Evolutionary conservation across 2,329 filamentous ascomycete genomes (phyloP), one percentile per base, ranked within the genome.

Genomic region (Stachybotrys elegans): DNA sequence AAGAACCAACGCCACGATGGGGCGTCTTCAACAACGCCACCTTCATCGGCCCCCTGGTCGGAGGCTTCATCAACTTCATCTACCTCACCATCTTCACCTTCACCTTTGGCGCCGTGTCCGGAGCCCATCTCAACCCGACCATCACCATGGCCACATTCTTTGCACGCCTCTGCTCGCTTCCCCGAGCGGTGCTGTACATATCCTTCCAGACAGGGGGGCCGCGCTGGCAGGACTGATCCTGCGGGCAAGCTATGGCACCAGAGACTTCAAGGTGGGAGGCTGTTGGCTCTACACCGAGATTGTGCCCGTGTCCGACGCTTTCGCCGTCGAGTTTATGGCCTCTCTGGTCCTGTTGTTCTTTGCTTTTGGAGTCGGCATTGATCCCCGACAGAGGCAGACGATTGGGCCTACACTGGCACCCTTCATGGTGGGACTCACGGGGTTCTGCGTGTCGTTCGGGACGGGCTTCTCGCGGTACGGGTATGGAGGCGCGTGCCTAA

Each of bases 111-210:
- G 68, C 73, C 0, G 64, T 72, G 1, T 73, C 70, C 2, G 75
- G 75, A 13, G 74, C 71, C 0, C 76, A 79, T 52, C 62, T 79
- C 40, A 79, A 76, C 50, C 75, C 75, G 1, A 59, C 71, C 4
- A 78, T 79, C 37, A 78, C 75, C 0, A 65, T 79, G 32, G 68
- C 71, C 1, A 78, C 75, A 0, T 73, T 79, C 43, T 71, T 72
- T 23, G 68, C 72, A 1, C 66, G 73, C 0, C 58, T 78, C 2
- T 71, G 70, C 5, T 71, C 70, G 0, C 65, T 79, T 11, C 71
- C 75, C 0, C 67, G 75, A 4, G 61, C 69, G 20, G 51, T 78
- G 0, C 50, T 79, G 2, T 79, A 79, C 43, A 42, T 79, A 4
- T 44, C 60, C 4, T 69, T 66, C n/a, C 76, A 79, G 49, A 65